Percentiles rank a stretch among this genome's conserved stretches.
phyloP scores from a whole-genome alignment of 2,329 filamentous ascomycete genomes.

The Fusarium siculi region DNA sequence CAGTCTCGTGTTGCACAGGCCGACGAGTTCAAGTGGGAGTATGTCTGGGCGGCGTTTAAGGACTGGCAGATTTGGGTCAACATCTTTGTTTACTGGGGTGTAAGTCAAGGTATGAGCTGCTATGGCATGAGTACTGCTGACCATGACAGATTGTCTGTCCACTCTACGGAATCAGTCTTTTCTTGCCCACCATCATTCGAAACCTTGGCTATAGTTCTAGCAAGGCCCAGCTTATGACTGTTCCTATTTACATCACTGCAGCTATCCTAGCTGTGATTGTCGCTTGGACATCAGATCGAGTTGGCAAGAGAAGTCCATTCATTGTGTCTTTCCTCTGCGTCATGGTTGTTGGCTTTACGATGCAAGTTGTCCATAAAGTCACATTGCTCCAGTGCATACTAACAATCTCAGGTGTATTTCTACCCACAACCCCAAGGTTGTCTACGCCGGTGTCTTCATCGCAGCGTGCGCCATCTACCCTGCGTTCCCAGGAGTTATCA shows the following conservation, averaged over 20 bases:
- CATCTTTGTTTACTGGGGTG: slow-evolving; percentile 72
- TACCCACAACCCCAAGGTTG: slow-evolving; percentile 65
- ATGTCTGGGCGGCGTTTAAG: slow-evolving; percentile 76
- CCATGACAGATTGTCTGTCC: slow-evolving; percentile 59
- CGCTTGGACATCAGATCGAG: slow-evolving; percentile 65
- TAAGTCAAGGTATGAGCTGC: slow-evolving; percentile 48
- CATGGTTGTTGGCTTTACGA: slow-evolving; percentile 67
- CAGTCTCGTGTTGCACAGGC: slow-evolving; percentile 65
- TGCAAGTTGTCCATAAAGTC: slow-evolving; percentile 49
- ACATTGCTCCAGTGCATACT: background rate
- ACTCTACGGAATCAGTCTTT: slow-evolving; percentile 66
- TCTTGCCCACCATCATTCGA: slow-evolving; percentile 73
- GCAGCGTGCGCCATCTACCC: slow-evolving; percentile 84
- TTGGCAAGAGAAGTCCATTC: slow-evolving; percentile 65
- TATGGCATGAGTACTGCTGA: background rate
- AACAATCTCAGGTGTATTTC: slow-evolving; percentile 62
- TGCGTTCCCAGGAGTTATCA: slow-evolving; percentile 79
- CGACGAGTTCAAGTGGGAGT: slow-evolving; percentile 80
- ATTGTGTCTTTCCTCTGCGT: slow-evolving; percentile 63
- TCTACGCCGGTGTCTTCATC: slow-evolving; percentile 81
- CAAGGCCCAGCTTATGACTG: slow-evolving; percentile 73
- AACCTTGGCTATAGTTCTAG: slow-evolving; percentile 67
- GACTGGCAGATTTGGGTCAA: slow-evolving; percentile 83
- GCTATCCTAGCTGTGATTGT: slow-evolving; percentile 66
- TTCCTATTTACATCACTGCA: slow-evolving; percentile 69